Conservation (phyloP, 2,329 filamentous ascomycete species). For the Chrysoporthe austroafricana region DNA sequence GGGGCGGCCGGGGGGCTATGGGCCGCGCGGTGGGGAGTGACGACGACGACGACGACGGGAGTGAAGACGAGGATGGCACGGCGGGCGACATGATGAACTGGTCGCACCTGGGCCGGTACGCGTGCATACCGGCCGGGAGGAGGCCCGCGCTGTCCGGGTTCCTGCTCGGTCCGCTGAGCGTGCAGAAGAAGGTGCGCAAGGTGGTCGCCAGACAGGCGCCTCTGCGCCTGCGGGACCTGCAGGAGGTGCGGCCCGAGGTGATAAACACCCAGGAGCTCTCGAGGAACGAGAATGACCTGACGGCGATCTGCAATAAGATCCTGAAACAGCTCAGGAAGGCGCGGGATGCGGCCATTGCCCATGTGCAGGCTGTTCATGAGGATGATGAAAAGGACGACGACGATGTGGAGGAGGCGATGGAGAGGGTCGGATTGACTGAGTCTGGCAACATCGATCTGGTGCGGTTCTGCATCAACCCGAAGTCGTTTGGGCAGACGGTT, state of each 20-base stretch:
- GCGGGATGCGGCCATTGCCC: constrained; percentile 51
- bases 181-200: constrained; percentile 81
- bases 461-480: constrained; percentile 86
- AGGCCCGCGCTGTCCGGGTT: constrained; percentile 82
- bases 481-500: constrained; percentile 89
- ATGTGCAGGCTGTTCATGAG: constrained; percentile 47
- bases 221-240: constrained; percentile 69
- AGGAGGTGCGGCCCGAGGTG: constrained; percentile 77
- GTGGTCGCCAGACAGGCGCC: constrained; percentile 71
- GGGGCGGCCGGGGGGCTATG: constrained; percentile 31
- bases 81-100: constrained; percentile 83
- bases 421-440: constrained; percentile 65
- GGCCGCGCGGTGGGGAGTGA: constrained; percentile 32
- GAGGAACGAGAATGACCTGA: constrained; percentile 77
- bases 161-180: constrained; percentile 83
- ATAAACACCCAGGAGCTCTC: constrained; percentile 75
- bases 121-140: constrained; percentile 72
- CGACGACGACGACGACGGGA: neutral
- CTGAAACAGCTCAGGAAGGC: constrained; percentile 60
- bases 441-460: constrained; percentile 78
- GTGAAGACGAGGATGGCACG: constrained; percentile 58
- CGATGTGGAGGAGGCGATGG: constrained; percentile 59
- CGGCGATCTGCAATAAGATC: constrained; percentile 77
- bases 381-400: constrained; percentile 52
- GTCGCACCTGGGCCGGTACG: constrained; percentile 78